Evolutionary conservation across 768 basidiomycete genomes (phyloP).

Genomic region (Russula olivacea): DNA sequence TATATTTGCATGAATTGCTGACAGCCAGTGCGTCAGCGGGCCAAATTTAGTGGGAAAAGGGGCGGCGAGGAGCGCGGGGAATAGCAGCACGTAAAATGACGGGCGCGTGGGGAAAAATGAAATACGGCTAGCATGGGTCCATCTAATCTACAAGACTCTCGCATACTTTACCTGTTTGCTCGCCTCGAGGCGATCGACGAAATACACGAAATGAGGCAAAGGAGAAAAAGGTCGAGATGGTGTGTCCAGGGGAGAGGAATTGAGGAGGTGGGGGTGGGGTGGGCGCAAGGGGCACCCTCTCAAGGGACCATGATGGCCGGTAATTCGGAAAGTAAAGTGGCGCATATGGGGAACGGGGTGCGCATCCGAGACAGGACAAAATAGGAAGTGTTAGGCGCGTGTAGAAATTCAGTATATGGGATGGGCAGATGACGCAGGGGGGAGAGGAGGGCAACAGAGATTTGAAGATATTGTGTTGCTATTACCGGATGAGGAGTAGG

Average conservation of each 20-base stretch:
- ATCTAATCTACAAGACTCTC: not conserved
- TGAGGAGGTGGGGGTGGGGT: not conserved
- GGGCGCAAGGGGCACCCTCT: not conserved
- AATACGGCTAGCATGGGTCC: not conserved
- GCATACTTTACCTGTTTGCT: not conserved
- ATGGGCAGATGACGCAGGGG: slow-evolving; percentile 15
- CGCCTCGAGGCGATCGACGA: not conserved
- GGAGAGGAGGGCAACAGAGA: not conserved
- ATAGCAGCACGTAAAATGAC: slow-evolving; percentile 16
- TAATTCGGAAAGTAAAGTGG: slow-evolving; percentile 16
- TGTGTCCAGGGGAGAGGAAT: not conserved
- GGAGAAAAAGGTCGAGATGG: not conserved
- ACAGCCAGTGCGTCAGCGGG: slow-evolving; percentile 16
- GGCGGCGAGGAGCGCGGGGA: not conserved
- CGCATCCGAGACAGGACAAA: slow-evolving; percentile 9
- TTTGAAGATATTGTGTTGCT: slow-evolving; percentile 16
- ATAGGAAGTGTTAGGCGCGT: slow-evolving; percentile 13
- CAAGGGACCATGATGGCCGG: not conserved
- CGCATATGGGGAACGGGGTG: slow-evolving; percentile 4
- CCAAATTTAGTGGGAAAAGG: not conserved
- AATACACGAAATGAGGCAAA: not conserved
- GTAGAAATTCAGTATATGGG: not conserved
- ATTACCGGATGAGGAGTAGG: slow-evolving; percentile 17
- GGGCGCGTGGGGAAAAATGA: slow-evolving; percentile 10
- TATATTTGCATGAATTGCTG: slow-evolving; percentile 14